A percentile compares a stretch with the other conserved stretches of the same genome.
Evolutionary conservation across 495 filamentous ascomycete genomes (phyloP).

Genomic region (Melanomma pulvis-pyrius): DNA sequence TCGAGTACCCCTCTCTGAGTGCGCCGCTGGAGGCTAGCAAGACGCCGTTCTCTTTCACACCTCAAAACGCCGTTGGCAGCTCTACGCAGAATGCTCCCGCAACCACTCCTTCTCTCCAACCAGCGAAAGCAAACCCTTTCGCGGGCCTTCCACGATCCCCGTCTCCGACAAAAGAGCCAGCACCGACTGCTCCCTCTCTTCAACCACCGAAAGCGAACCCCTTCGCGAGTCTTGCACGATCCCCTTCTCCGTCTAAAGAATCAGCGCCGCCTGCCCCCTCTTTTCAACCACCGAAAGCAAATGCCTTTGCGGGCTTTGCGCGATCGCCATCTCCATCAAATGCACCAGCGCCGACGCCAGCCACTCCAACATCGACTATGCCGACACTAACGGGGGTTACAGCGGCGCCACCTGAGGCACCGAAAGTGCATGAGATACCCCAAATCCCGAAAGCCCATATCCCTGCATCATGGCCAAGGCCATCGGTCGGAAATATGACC

Average conservation of each 20-base stretch:
- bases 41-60: neutral
- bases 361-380: neutral
- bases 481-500: neutral
- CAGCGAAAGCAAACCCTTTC: neutral
- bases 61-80: neutral
- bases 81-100: neutral
- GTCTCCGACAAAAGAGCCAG: neutral
- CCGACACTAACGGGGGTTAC: neutral
- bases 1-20: neutral
- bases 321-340: neutral
- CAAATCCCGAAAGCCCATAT: conserved; percentile 1
- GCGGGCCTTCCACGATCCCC: neutral
- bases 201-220: neutral
- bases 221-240: neutral
- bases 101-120: neutral
- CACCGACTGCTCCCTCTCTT: neutral
- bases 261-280: neutral
- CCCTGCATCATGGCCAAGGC: neutral
- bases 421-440: neutral
- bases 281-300: neutral
- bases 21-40: neutral
- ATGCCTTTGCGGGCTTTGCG: neutral
- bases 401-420: neutral
- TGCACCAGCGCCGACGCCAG: neutral
- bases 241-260: neutral